A percentile compares a stretch with the other conserved stretches of the same genome.
These are phyloP conservation scores for Hevea brasiliensis DNA, from an alignment of 345 rosid species.

Conservation along the genomic window DNA sequence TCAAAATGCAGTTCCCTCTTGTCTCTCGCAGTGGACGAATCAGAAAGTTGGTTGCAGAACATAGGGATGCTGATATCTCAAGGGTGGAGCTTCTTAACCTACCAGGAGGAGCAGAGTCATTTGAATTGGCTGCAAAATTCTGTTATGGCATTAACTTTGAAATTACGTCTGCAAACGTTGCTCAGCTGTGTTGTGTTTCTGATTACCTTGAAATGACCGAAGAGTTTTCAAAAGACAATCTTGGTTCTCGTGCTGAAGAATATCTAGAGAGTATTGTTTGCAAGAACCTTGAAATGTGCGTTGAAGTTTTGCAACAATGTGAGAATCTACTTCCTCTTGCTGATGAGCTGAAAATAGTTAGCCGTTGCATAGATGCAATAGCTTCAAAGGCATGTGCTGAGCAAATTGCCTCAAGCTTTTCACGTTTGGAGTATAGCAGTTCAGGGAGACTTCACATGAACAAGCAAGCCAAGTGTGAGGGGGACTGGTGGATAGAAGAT, in stretches of 20 bases:
- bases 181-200: constrained; percentile 74
- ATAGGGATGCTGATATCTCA: constrained; percentile 83
- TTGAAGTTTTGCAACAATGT: constrained; percentile 83
- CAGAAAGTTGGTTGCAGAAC: constrained; percentile 77
- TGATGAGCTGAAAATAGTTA: constrained; percentile 73
- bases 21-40: constrained; percentile 90
- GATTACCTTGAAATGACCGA: constrained; percentile 97
- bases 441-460: constrained; percentile 97
- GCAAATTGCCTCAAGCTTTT: constrained; percentile 96
- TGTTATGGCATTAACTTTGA: constrained; percentile 92
- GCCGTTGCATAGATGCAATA: constrained; percentile 86
- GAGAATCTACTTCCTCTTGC: constrained; percentile 90
- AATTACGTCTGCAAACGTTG: constrained; percentile 84
- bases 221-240: constrained; percentile 83
- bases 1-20: constrained; percentile 74
- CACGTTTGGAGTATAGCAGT: constrained; percentile 92
- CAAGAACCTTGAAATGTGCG: constrained; percentile 85
- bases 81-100: constrained; percentile 87
- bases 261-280: constrained; percentile 81
- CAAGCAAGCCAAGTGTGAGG: constrained; percentile 71
- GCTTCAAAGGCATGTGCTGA: constrained; percentile 90
- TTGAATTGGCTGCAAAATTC: constrained; percentile 90
- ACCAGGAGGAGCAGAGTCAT: constrained; percentile 83
- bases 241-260: constrained; percentile 85
- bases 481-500: constrained; percentile 98